Conservation (phyloP, 192 early-diverging fungal genomes). For the Piromyces finnis region DNA sequence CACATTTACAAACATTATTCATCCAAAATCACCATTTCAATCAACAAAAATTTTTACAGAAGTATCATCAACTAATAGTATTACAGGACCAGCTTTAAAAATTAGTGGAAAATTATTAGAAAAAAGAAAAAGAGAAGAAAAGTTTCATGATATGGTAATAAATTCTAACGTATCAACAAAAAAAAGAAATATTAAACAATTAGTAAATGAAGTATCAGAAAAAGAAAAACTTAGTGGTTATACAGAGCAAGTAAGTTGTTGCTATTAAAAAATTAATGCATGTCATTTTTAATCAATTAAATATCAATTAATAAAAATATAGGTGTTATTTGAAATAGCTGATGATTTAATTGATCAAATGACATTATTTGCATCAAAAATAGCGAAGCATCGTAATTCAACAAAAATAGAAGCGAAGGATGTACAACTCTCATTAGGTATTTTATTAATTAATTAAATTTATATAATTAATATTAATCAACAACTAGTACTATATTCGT, state of each 20-base stretch:
- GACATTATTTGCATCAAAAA: not conserved
- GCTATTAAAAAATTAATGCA: too few species aligned
- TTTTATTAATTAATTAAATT: too few species aligned
- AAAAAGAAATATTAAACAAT: not conserved
- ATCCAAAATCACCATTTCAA: not conserved
- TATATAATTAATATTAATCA: too few species aligned
- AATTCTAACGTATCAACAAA: not conserved
- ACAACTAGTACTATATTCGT: too few species aligned
- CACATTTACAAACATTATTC: not conserved
- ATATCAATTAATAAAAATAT: too few species aligned
- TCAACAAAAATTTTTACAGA: not conserved
- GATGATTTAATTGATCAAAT: not conserved
- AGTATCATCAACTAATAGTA: not conserved
- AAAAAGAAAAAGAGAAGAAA: not conserved
- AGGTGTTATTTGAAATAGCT: not conserved
- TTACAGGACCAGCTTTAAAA: not conserved
- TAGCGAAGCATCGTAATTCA: not conserved
- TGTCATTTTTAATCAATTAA: too few species aligned
- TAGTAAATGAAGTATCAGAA: not conserved
- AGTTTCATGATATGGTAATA: not conserved
- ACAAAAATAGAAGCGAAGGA: not conserved
- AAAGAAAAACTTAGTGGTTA: not conserved
- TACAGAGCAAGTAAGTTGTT: not conserved
- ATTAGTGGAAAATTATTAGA: not conserved
- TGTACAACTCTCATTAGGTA: not conserved